A percentile compares a stretch with the other conserved stretches of the same genome.
Evolutionary conservation across 2,329 filamentous ascomycete species (phyloP).

Genomic region (Hirsutella rhossiliensis): DNA sequence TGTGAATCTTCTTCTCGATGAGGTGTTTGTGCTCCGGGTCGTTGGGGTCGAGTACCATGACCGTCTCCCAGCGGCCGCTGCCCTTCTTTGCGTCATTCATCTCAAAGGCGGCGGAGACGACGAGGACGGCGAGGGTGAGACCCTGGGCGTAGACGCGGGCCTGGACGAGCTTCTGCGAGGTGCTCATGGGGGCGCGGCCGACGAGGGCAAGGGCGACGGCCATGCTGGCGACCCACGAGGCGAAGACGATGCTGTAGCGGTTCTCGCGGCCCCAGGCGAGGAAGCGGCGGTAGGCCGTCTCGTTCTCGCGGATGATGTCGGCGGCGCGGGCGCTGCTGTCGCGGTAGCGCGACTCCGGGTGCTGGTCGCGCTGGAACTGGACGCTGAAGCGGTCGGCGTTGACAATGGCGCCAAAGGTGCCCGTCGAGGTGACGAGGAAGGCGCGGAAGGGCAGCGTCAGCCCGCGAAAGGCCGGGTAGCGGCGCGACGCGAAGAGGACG

Average conservation of each 20-base stretch:
- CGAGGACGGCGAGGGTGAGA: slow-evolving; percentile 70
- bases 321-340: slow-evolving; percentile 47
- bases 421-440: slow-evolving; percentile 74
- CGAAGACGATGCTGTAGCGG: slow-evolving; percentile 77
- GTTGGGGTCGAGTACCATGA: slow-evolving; percentile 67
- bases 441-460: slow-evolving; percentile 83
- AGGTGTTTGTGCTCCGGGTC: slow-evolving; percentile 73
- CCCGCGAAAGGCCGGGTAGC: slow-evolving; percentile 65
- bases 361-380: slow-evolving; percentile 55
- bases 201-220: slow-evolving; percentile 62
- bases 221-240: slow-evolving; percentile 74
- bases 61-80: slow-evolving; percentile 70
- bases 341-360: slow-evolving; percentile 56
- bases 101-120: slow-evolving; percentile 76
- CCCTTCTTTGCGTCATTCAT: slow-evolving; percentile 63
- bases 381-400: slow-evolving; percentile 61
- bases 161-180: slow-evolving; percentile 82
- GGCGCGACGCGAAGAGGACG: slow-evolving; percentile 53
- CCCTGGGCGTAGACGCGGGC: slow-evolving; percentile 91
- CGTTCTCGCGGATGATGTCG: slow-evolving; percentile 40
- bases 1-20: slow-evolving; percentile 79
- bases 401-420: slow-evolving; percentile 81
- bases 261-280: slow-evolving; percentile 67
- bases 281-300: slow-evolving; percentile 46
- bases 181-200: slow-evolving; percentile 61